phyloP scores from a whole-genome alignment of 2,329 filamentous ascomycete species.

The Cordyceps cateniannulata region DNA sequence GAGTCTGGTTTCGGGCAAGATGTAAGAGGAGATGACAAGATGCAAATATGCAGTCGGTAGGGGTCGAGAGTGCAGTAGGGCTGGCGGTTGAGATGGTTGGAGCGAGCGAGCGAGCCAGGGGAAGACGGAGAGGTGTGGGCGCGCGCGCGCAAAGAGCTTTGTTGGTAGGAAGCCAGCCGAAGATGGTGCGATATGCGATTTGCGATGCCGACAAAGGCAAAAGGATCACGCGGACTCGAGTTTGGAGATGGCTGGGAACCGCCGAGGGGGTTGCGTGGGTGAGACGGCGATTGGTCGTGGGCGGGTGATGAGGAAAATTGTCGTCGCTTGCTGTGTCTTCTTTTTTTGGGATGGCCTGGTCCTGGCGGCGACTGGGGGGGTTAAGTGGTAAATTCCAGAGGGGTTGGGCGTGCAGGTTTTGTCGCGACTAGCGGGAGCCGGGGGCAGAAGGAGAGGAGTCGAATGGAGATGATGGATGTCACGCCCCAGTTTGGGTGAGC shows the following conservation, averaged over 20 bases:
- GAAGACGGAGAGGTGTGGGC: neutral
- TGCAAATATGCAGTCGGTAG: neutral
- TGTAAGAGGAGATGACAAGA: neutral
- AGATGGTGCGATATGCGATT: too few relatives aligned
- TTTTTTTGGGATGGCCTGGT: neutral
- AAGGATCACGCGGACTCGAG: slow-evolving; percentile 21
- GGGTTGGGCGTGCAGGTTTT: slow-evolving; percentile 4
- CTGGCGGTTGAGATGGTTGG: neutral
- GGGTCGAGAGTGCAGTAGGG: neutral
- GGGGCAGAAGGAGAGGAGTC: neutral
- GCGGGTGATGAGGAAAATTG: neutral
- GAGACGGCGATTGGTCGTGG: neutral
- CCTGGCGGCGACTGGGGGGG: neutral
- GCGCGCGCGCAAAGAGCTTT: slow-evolving; percentile 1
- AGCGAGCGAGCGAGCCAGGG: slow-evolving; percentile 8
- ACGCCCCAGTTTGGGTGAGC: neutral
- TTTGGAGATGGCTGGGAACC: slow-evolving; percentile 36
- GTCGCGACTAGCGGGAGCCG: slow-evolving; percentile 8
- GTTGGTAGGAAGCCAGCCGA: neutral
- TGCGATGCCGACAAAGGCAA: neutral
- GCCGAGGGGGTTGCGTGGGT: neutral
- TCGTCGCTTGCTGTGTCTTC: slow-evolving; percentile 7
- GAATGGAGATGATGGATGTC: neutral
- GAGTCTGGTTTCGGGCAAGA: neutral
- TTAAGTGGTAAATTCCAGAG: slow-evolving; percentile 7